Base-by-base conservation (phyloP, 805 yeast genomes). In the Metschnikowia aberdeeniae region DNA sequence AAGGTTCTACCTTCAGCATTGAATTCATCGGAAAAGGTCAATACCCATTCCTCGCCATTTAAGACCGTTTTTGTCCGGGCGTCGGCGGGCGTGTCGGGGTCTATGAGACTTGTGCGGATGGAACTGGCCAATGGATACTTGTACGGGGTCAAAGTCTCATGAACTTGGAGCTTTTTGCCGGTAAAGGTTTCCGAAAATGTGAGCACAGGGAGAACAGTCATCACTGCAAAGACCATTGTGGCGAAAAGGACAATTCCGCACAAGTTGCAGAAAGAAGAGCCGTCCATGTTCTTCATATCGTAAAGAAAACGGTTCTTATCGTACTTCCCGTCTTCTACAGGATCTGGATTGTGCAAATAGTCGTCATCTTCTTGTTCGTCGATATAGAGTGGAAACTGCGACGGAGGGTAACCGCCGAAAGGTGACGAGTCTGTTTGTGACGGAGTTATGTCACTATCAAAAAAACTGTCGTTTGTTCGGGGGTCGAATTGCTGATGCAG, bases 331-430 rank as follows among this genome's bases (percentile, higher is more conserved):
- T 93, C 99, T 33, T 82, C 86, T 24, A 89, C 82, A 10, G 97
- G 97, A 63, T 92, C 97, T 2, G 98, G 98, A 66, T 92, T 93
- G 66, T 92, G 98, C 50, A 93, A 62, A 60, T 88, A 89, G 63
- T 92, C 99, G 68, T 93, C 99, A 8, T 86, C 85, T 66, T 92
- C 99, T 66, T 88, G 87, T 55, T 92, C 98, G 47, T 90, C 96
- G 50, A 93, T 81, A 54, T 79, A 84, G 42, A 92, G 72, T 1
- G 99, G 99, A 69, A 92, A 92, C n/a, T 88, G 83, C n/a, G 89
- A 75, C 6, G 96, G 95, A 1, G 99, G 98, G 64, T 87, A 92
- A 11, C 98, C 98, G 40, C 98, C 98, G 68, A 92, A 92, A 3
- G 98, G 99, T 37, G 55, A 52, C 17, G 49, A 43, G 28, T 53